phyloP scores from a whole-genome alignment of 192 early-diverging fungal species.

The Spizellomyces punctatus region DNA sequence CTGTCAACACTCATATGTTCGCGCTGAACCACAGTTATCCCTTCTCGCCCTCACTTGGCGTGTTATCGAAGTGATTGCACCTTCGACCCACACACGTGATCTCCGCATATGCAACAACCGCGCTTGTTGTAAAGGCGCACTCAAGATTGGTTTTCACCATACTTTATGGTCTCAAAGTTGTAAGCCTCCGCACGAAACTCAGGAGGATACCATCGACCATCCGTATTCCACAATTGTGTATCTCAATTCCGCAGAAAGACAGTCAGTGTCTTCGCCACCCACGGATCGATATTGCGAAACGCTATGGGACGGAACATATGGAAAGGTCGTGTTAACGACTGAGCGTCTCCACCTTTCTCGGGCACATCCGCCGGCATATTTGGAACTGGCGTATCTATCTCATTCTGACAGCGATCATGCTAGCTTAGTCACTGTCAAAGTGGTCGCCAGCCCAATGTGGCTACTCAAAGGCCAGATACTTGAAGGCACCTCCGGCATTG shows the following conservation, averaged over 20 bases:
- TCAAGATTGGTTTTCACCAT: neutral
- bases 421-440: neutral
- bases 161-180: neutral
- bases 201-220: neutral
- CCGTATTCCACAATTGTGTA: neutral
- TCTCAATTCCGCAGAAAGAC: neutral
- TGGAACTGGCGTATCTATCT: neutral
- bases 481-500: neutral
- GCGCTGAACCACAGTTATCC: neutral
- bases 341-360: neutral
- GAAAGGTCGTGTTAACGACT: neutral
- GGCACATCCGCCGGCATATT: neutral
- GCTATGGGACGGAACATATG: conserved; percentile 1
- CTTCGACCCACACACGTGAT: neutral
- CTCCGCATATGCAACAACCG: neutral
- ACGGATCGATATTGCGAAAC: neutral
- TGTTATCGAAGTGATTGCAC: conserved; percentile 1
- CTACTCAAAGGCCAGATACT: neutral
- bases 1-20: neutral
- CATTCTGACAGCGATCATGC: neutral
- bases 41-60: neutral
- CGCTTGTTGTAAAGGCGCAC: neutral
- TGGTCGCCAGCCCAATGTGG: neutral
- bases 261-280: too few species aligned
- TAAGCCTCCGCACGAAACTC: neutral